Evolutionary conservation across 164 flowering plant species (phyloP), one percentile per base, ranked within the genome.

Genomic region (Tinospora cordifolia): DNA sequence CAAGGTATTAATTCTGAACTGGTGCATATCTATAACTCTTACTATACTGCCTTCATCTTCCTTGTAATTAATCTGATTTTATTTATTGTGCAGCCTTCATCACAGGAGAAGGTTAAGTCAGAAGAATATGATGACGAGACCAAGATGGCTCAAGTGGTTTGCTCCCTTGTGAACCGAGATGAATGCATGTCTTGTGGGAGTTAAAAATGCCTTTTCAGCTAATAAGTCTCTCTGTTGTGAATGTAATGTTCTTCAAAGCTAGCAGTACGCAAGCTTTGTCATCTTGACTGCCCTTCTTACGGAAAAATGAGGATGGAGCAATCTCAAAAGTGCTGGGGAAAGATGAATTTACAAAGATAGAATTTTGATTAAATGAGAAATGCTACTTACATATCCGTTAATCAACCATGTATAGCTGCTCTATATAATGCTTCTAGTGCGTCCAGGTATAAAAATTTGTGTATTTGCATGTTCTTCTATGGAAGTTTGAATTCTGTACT

Each of bases 141-240:
- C 15, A 84, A 87, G 69, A 85, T 87, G 90, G 94, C 96, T 21
- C 92, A 93, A 71, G 78, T 94, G 87, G 92, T 88, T 15, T 92
- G 97, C 72, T 91, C 97, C 15, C 76, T 91, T 8, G 82, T 86
- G 62, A 93, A 93, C 74, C 84, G 88, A 6, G 98, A 90, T 9
- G 98, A 90, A 3, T 93, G 98, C 78, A n/a, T 90, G 83, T 86
- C 98, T 25, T 93, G 97, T 78, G 98, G 98, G 69, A 91, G 97
- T 80, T 93, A 72, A 67, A 19, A 58, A 58, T 24, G 2, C 3
- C 46, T 41, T 11, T 41, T 41, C 46, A 8, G 36, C 13, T 1
- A 41, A 30, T n/a, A n/a, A n/a, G n/a, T n/a, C n/a, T n/a, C n/a
- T n/a, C n/a, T n/a, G 17, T 51, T 14, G 4, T 17, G 21, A 51